These are phyloP conservation scores for Rhodotorula sp. DNA, from an alignment of 1,284 basidiomycete species.

Conservation along the genomic window DNA sequence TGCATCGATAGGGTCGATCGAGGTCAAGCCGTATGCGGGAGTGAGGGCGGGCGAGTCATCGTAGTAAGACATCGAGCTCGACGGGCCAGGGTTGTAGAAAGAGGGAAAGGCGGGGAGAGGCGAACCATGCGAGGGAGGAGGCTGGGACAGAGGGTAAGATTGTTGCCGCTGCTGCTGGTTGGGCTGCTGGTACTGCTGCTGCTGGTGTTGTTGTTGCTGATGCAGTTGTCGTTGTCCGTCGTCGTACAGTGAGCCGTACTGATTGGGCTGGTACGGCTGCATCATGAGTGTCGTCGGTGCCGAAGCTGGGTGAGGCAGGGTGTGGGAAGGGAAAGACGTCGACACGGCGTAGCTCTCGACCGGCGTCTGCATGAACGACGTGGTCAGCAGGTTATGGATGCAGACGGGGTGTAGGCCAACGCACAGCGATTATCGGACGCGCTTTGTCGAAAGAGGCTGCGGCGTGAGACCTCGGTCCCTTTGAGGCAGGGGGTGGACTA, in stretches of 20 bases:
- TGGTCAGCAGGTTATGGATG: too few relatives aligned
- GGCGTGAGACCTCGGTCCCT: background rate
- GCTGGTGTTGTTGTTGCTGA: background rate
- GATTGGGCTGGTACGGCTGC: background rate
- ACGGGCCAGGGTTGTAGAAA: background rate
- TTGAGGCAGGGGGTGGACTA: background rate
- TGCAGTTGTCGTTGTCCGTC: background rate
- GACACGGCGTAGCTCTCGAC: too few relatives aligned
- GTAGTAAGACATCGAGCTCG: background rate
- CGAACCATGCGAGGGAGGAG: background rate
- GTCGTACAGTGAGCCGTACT: background rate
- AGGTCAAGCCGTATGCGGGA: background rate
- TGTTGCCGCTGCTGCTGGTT: slow-evolving; percentile 2
- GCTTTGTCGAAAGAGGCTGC: background rate
- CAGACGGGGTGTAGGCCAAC: background rate
- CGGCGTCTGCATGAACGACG: too few relatives aligned
- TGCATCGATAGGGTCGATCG: slow-evolving; percentile 4
- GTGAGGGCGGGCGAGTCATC: background rate
- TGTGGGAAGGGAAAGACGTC: too few relatives aligned
- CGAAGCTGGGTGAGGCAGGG: too few relatives aligned
- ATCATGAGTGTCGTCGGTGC: background rate
- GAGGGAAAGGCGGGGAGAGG: background rate
- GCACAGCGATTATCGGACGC: slow-evolving; percentile 12
- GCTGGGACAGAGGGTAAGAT: slow-evolving; percentile 10
- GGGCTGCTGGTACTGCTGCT: background rate